A percentile compares a stretch with the other conserved stretches of the same genome.
phyloP scores from a whole-genome alignment of 2,329 filamentous ascomycete species.

The Trichoderma breve region DNA sequence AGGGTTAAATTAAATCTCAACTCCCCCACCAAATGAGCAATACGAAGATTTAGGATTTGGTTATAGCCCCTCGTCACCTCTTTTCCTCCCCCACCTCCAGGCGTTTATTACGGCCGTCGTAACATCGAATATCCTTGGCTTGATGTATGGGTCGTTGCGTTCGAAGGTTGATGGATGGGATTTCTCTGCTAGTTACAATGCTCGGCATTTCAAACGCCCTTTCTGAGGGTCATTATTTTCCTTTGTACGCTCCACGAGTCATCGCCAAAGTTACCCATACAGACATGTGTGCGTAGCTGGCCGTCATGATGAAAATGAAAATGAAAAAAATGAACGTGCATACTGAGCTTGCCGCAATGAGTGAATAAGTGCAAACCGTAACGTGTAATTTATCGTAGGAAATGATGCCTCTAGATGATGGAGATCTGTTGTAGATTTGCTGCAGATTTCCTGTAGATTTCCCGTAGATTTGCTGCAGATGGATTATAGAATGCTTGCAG shows the following conservation, averaged over 20 bases:
- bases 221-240: conserved; percentile 30
- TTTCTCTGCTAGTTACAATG: conserved; percentile 42
- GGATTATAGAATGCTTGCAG: background rate
- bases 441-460: background rate
- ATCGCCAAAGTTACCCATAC: conserved; percentile 32
- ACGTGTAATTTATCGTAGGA: background rate
- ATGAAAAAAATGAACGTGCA: conserved; percentile 13
- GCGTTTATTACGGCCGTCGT: conserved; percentile 35
- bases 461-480: background rate
- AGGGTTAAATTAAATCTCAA: conserved; percentile 17
- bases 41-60: conserved; percentile 26
- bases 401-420: background rate
- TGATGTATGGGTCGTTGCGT: conserved; percentile 43
- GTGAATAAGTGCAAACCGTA: background rate
- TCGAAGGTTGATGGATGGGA: conserved; percentile 43
- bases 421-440: background rate
- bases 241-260: conserved; percentile 38
- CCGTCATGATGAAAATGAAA: conserved; percentile 27
- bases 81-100: conserved; percentile 24
- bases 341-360: background rate
- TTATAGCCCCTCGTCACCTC: conserved; percentile 29
- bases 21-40: conserved; percentile 19
- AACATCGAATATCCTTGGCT: conserved; percentile 37
- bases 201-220: conserved; percentile 30
- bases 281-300: conserved; percentile 32